Evolutionary conservation across 805 yeast species (phyloP).

Genomic region (Ogataea neopini): DNA sequence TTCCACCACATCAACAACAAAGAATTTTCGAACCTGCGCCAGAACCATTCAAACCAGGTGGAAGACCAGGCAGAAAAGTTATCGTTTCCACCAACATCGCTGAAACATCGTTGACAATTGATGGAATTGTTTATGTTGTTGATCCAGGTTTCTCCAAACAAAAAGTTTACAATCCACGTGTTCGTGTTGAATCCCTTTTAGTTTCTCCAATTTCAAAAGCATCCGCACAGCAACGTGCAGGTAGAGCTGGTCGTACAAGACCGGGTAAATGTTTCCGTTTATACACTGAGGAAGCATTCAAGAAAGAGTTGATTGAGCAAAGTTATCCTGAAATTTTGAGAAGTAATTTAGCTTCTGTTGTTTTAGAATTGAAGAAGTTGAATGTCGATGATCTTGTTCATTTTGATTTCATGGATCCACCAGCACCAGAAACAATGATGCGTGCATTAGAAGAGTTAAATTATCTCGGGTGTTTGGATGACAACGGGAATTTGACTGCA

Average conservation of each 20-base stretch:
- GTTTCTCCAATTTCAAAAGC: constrained; percentile 98
- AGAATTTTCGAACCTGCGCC: constrained; percentile 92
- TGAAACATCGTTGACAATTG: constrained; percentile 95
- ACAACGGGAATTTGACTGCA: constrained; percentile 87
- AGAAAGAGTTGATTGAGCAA: constrained; percentile 90
- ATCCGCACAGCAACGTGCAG: constrained; percentile 97
- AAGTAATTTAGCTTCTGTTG: constrained; percentile 88
- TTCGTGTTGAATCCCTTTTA: constrained; percentile 88
- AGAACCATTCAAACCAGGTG: constrained; percentile 64
- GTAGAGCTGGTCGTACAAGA: constrained; percentile 99
- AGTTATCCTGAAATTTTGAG: constrained; percentile 94
- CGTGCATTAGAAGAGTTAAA: constrained; percentile 94
- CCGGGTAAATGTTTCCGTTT: constrained; percentile 97
- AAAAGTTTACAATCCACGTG: constrained; percentile 94
- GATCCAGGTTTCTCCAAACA: constrained; percentile 98
- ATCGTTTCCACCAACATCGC: constrained; percentile 94
- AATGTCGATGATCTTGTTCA: constrained; percentile 96
- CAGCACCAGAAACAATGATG: constrained; percentile 99
- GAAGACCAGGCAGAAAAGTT: constrained; percentile 93
- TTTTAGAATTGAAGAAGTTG: constrained; percentile 86
- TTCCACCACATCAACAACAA: constrained; percentile 95
- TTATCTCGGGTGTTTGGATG: constrained; percentile 84
- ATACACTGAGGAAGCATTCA: constrained; percentile 95
- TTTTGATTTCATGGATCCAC: constrained; percentile 98
- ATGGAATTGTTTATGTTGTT: constrained; percentile 95